phyloP scores from a whole-genome alignment of 2,329 filamentous ascomycete species.

The Endoconidiophora polonica region DNA sequence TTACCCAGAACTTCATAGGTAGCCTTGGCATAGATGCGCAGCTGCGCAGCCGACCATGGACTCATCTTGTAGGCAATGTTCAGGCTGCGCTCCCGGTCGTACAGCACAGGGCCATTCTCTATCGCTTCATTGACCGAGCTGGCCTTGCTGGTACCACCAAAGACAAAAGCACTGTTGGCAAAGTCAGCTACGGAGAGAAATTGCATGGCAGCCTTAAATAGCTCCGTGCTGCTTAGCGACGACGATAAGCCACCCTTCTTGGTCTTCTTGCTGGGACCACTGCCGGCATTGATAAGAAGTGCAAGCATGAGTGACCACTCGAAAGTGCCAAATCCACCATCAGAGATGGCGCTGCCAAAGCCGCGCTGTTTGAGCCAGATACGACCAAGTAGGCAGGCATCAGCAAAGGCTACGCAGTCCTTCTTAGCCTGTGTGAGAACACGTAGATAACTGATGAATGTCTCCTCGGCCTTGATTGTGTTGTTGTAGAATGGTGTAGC shows the following conservation, averaged over 20 bases:
- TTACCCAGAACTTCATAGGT: conserved; percentile 64
- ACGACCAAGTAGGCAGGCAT: conserved; percentile 72
- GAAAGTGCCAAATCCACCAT: conserved; percentile 81
- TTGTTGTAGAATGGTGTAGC: conserved; percentile 82
- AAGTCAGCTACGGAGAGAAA: conserved; percentile 64
- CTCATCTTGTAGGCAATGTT: conserved; percentile 89
- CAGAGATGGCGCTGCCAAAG: conserved; percentile 49
- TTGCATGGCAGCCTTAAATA: conserved; percentile 90
- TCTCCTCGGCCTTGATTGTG: conserved; percentile 61
- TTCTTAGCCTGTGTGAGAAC: conserved; percentile 53
- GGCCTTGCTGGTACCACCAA: conserved; percentile 23
- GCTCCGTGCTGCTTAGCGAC: conserved; percentile 75
- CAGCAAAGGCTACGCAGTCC: conserved; percentile 55
- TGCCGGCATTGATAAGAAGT: conserved; percentile 59
- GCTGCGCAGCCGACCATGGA: conserved; percentile 57
- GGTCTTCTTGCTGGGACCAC: conserved; percentile 33
- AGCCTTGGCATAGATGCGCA: conserved; percentile 57
- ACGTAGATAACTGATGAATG: conserved; percentile 58
- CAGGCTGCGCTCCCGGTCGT: conserved; percentile 55
- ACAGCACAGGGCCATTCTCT: conserved; percentile 50
- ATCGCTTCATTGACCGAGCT: conserved; percentile 22
- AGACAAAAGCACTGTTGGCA: conserved; percentile 43
- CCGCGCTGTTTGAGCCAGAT: conserved; percentile 83
- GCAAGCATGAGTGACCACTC: conserved; percentile 78
- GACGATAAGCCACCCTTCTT: conserved; percentile 44